A percentile compares a stretch with the other conserved stretches of the same genome.
phyloP scores from a whole-genome alignment of 257 asterid species.

The Solanum bulbocastanum region DNA sequence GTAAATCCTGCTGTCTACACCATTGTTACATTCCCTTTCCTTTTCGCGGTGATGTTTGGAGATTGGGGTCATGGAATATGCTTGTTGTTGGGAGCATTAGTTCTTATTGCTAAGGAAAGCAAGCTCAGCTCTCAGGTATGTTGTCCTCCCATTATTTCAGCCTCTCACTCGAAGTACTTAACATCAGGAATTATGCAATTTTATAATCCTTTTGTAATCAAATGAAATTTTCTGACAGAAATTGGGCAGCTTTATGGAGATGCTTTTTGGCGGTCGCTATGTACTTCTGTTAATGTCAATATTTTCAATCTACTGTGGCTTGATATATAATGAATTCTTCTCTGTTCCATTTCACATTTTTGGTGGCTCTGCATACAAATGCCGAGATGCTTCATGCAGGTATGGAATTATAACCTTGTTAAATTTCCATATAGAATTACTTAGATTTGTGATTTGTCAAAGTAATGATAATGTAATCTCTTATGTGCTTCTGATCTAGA shows the following conservation, averaged over 20 bases:
- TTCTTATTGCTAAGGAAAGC: conserved; percentile 68
- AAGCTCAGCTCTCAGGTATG: conserved; percentile 81
- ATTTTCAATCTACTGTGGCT: conserved; percentile 92
- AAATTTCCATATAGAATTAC: background rate
- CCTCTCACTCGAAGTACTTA: background rate
- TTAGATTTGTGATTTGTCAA: background rate
- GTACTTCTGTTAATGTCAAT: conserved; percentile 87
- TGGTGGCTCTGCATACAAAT: conserved; percentile 86
- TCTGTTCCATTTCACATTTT: conserved; percentile 96
- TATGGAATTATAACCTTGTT: conserved; percentile 7
- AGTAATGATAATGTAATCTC: background rate
- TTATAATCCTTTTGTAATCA: background rate
- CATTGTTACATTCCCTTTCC: conserved; percentile 86
- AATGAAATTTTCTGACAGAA: conserved; percentile 40
- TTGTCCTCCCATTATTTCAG: conserved; percentile 1
- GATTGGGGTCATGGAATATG: conserved; percentile 99
- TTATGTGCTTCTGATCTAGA: background rate
- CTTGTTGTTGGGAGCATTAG: conserved; percentile 73
- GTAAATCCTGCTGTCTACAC: conserved; percentile 98
- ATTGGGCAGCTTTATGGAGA: conserved; percentile 99
- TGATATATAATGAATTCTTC: conserved; percentile 95
- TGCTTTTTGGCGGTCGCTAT: conserved; percentile 96
- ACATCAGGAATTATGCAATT: background rate
- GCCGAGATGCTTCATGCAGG: conserved; percentile 97
- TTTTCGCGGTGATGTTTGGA: conserved; percentile 99